phyloP scores from a whole-genome alignment of 768 basidiomycete genomes.

The Asterophora parasitica region DNA sequence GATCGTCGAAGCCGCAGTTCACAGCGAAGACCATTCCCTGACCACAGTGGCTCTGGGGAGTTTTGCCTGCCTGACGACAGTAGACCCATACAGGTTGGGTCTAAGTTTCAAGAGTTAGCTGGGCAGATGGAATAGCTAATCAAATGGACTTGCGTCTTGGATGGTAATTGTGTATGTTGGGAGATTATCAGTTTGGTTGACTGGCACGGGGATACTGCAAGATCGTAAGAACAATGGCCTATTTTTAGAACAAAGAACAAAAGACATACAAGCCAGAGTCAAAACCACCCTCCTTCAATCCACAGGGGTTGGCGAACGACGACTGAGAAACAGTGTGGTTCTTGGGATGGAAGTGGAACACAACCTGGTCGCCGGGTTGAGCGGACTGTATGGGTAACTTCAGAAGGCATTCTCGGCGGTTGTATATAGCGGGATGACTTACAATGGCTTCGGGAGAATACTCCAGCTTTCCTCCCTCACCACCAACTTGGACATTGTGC shows the following conservation, averaged over 20 bases:
- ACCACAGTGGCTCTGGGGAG: conserved; percentile 53
- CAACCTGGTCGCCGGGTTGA: conserved; percentile 50
- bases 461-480: conserved; percentile 33
- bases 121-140: background rate
- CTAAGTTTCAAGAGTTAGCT: conserved; percentile 23
- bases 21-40: conserved; percentile 64
- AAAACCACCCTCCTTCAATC: conserved; percentile 45
- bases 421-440: conserved; percentile 16
- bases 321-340: conserved; percentile 54
- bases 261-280: conserved; percentile 52
- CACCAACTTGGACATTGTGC: conserved; percentile 52
- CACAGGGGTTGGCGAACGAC: conserved; percentile 50
- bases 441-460: conserved; percentile 55
- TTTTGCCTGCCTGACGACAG: conserved; percentile 49
- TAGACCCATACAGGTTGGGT: conserved; percentile 56
- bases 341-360: conserved; percentile 56
- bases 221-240: conserved; percentile 6
- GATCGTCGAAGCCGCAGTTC: conserved; percentile 52
- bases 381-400: conserved; percentile 31
- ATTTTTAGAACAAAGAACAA: conserved; percentile 2
- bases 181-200: conserved; percentile 42
- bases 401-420: background rate
- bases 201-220: conserved; percentile 46
- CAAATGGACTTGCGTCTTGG: conserved; percentile 31
- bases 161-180: conserved; percentile 52